Base-by-base conservation (phyloP, 331 rosid genomes). In the Phaseolus coccineus region DNA sequence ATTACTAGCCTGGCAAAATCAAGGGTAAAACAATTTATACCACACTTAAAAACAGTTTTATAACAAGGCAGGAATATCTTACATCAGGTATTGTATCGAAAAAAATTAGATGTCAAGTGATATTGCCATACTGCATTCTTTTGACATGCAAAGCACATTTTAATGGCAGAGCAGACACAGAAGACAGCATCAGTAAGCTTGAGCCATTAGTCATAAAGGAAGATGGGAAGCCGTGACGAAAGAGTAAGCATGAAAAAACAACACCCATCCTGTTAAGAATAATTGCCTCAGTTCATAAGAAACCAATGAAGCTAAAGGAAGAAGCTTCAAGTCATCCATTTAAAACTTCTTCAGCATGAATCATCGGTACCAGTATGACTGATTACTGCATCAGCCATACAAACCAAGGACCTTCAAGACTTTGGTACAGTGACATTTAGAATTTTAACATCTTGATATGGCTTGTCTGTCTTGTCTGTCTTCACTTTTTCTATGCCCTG, bases 371-470 rank as follows among this genome's bases (percentile, higher is more conserved):
- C 50, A 3, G 46, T 52, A n/a, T 33, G 44, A 16, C 12, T 1
- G 7, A 42, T 1, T 5, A 31, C 46, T 40, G 66, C 74, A 52
- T 30, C 24, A 46, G 52, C 58, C 81, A 62, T 10, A 39, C 69
- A 40, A 37, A 40, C 44, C 76, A 74, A 76, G 57, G 83, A 66
- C 39, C 73, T 84, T 87, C 85, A 96, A 71, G 98, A 87, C 90
- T 96, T 96, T 19, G 99, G 99, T 33, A 93, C 97, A 9, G 99
- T 91, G 28, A 96, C 99, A 74, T 96, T 96, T 27, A 96, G 84
- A 76, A 96, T 94, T 84, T 91, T 94, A 77, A 96, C 98, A 85
- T 93, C 99, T 83, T 91, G 98, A 85, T 90, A 91, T 59, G 99
- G 99, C 82, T 76, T 96, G 75, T 93, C 98, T 16, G 81, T 59